Conservation (phyloP, 2,329 filamentous ascomycete genomes). For the Fusarium devonianum region DNA sequence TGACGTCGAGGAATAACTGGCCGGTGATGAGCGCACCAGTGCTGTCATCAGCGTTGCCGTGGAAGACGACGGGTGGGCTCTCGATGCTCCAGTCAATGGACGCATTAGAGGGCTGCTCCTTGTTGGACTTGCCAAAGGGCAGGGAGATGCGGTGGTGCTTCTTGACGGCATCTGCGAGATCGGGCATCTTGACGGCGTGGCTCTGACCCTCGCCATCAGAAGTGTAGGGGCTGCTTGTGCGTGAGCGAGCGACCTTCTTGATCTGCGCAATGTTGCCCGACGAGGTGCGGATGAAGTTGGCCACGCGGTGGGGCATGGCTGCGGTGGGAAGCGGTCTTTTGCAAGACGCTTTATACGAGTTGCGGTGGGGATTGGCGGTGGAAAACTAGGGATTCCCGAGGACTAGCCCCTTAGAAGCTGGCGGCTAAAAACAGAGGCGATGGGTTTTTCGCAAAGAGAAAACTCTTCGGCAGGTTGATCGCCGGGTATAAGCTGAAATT, state of each 20-base stretch:
- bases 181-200: conserved; percentile 49
- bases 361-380: conserved; percentile 12
- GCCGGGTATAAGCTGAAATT: conserved; percentile 20
- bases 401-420: conserved; percentile 17
- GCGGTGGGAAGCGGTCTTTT: conserved; percentile 28
- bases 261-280: conserved; percentile 61
- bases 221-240: conserved; percentile 45
- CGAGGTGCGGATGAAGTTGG: conserved; percentile 64
- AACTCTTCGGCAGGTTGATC: conserved; percentile 32
- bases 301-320: conserved; percentile 65
- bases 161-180: conserved; percentile 49
- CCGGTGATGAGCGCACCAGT: conserved; percentile 87
- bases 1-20: conserved; percentile 76
- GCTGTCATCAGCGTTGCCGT: conserved; percentile 76
- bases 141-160: conserved; percentile 54
- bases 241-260: conserved; percentile 50
- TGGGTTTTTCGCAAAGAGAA: conserved; percentile 29
- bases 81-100: conserved; percentile 71
- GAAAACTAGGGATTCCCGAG: conserved; percentile 4
- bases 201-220: conserved; percentile 47
- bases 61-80: conserved; percentile 85
- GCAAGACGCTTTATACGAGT: conserved; percentile 14
- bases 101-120: conserved; percentile 53
- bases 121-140: conserved; percentile 53
- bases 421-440: conserved; percentile 25